A percentile compares a stretch with the other conserved stretches of the same genome.
These are phyloP conservation scores for Amaranthus tricolor DNA, from an alignment of 179 eudicot genomes.

Conservation along the genomic window DNA sequence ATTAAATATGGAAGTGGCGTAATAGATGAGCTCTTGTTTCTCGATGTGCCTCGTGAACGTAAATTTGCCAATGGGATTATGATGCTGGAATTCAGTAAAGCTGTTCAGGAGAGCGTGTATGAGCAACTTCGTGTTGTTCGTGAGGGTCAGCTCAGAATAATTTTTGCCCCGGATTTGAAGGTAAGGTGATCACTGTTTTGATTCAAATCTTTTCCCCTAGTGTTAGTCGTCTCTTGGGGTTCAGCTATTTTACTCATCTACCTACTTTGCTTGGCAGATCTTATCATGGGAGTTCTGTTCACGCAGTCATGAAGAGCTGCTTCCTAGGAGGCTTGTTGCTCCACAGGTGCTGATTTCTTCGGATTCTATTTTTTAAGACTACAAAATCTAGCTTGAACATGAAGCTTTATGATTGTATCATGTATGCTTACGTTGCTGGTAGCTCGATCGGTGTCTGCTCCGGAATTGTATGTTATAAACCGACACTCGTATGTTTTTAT, in stretches of 20 bases:
- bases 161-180: conserved; percentile 85
- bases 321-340: conserved; percentile 79
- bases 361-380: not conserved
- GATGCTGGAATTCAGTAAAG: conserved; percentile 86
- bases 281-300: conserved; percentile 98
- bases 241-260: not conserved
- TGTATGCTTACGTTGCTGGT: too few relatives aligned
- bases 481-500: not conserved
- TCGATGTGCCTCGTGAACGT: conserved; percentile 87
- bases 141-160: conserved; percentile 84
- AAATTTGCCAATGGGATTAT: conserved; percentile 69
- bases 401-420: not conserved
- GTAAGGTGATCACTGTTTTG: conserved; percentile 30
- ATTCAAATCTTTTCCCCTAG: not conserved
- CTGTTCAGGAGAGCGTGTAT: conserved; percentile 91
- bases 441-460: too few relatives aligned
- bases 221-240: not conserved
- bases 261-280: conserved; percentile 45
- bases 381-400: not conserved
- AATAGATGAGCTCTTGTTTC: conserved; percentile 77
- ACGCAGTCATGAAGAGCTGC: conserved; percentile 90
- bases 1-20: conserved; percentile 91
- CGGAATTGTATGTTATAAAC: too few relatives aligned
- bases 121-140: conserved; percentile 95
- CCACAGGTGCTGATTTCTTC: conserved; percentile 61